These are phyloP conservation scores for Serendipita vermifera DNA, from an alignment of 768 basidiomycete species.

Conservation along the genomic window DNA sequence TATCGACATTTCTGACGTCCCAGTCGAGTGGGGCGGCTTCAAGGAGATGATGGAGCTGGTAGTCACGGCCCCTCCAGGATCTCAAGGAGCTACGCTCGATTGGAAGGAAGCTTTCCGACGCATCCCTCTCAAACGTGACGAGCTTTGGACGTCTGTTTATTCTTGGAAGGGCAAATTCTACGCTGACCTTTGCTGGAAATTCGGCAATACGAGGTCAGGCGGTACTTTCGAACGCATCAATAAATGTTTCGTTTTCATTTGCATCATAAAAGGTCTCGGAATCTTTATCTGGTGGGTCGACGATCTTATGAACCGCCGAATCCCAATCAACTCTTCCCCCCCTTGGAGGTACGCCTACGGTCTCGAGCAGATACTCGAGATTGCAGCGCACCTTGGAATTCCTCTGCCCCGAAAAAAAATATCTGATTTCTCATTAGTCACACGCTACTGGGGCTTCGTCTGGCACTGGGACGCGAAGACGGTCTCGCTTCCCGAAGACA, in stretches of 20 bases:
- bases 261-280: background rate
- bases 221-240: conserved; percentile 10
- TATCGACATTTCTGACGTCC: background rate
- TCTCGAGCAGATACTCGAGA: background rate
- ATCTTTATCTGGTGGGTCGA: background rate
- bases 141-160: conserved; percentile 3
- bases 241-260: background rate
- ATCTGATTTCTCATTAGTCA: background rate
- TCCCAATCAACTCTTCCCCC: background rate
- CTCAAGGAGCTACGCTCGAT: conserved; percentile 20
- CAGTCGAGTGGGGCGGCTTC: background rate
- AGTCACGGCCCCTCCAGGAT: conserved; percentile 16
- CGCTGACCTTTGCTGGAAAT: conserved; percentile 19
- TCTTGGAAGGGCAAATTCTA: conserved; percentile 12
- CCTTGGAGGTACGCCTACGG: background rate
- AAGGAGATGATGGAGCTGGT: conserved; percentile 14
- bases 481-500: background rate
- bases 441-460: background rate
- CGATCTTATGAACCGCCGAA: background rate
- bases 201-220: conserved; percentile 15
- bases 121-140: conserved; percentile 10
- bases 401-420: background rate
- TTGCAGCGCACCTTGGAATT: background rate
- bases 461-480: background rate
- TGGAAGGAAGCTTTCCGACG: conserved; percentile 12